Percentiles rank a stretch among this genome's conserved stretches.
phyloP scores from a whole-genome alignment of 805 yeast genomes.

The Cyberlindnera amylophila region DNA sequence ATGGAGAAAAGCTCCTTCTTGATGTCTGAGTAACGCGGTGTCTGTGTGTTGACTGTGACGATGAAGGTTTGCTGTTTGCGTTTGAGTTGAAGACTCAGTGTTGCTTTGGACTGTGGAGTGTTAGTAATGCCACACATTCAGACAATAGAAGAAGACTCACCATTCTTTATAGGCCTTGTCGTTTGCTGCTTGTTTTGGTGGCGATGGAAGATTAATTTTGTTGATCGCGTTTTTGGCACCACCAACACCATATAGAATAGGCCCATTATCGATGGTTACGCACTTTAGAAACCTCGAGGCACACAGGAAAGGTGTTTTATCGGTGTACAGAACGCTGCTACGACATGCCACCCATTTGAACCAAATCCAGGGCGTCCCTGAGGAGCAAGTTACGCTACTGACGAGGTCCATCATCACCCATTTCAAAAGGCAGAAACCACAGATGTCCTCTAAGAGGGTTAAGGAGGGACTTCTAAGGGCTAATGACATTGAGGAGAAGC shows the following conservation, averaged over 20 bases:
- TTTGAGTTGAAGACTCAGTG: slow-evolving; percentile 27
- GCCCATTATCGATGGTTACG: slow-evolving; percentile 29
- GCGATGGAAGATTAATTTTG: too few relatives aligned
- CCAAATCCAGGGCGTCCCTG: neutral
- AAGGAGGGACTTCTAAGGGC: slow-evolving; percentile 11
- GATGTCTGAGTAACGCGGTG: slow-evolving; percentile 25
- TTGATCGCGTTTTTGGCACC: too few relatives aligned
- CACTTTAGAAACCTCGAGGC: slow-evolving; percentile 28
- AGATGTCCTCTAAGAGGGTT: slow-evolving; percentile 20
- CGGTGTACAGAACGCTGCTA: slow-evolving; percentile 29
- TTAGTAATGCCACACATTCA: too few relatives aligned
- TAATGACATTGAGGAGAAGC: slow-evolving; percentile 12
- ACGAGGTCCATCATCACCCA: slow-evolving; percentile 1
- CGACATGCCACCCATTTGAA: slow-evolving; percentile 24
- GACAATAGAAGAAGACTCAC: too few relatives aligned
- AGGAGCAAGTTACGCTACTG: neutral
- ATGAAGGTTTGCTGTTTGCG: slow-evolving; percentile 35
- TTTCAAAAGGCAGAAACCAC: slow-evolving; percentile 16
- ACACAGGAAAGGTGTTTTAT: slow-evolving; percentile 29
- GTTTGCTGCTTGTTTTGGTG: too few relatives aligned
- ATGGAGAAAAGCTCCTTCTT: slow-evolving; percentile 33
- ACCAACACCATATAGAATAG: too few relatives aligned
- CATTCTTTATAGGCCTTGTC: too few relatives aligned
- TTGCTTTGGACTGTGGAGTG: slow-evolving; percentile 6
- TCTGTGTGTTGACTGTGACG: slow-evolving; percentile 23